These are phyloP conservation scores for Nigrograna mackinnonii DNA, from an alignment of 2,329 filamentous ascomycete genomes.

Conservation along the genomic window DNA sequence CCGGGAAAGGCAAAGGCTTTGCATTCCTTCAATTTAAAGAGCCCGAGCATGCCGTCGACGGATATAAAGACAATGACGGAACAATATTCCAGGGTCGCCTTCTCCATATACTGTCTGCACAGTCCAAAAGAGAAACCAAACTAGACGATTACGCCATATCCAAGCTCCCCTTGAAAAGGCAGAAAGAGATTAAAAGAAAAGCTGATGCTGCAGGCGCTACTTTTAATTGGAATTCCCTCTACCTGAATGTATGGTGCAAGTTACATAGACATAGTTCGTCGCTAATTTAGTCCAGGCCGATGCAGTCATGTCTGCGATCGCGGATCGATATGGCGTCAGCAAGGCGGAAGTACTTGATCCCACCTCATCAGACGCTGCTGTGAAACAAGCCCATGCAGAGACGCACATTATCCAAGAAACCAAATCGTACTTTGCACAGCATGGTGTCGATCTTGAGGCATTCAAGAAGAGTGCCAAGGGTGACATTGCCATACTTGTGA, in stretches of 20 bases:
- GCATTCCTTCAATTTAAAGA: slow-evolving; percentile 81
- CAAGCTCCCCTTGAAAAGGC: slow-evolving; percentile 91
- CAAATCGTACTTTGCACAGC: slow-evolving; percentile 83
- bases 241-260: slow-evolving; percentile 73
- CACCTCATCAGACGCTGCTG: slow-evolving; percentile 90
- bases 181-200: slow-evolving; percentile 86
- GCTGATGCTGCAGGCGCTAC: slow-evolving; percentile 74
- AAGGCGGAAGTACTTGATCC: slow-evolving; percentile 93
- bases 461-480: slow-evolving; percentile 86
- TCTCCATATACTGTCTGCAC: slow-evolving; percentile 84
- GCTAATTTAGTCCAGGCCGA: slow-evolving; percentile 56
- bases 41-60: slow-evolving; percentile 72
- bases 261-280: slow-evolving; percentile 7
- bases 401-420: slow-evolving; percentile 96
- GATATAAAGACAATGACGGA: slow-evolving; percentile 79
- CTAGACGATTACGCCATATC: slow-evolving; percentile 89
- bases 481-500: slow-evolving; percentile 85
- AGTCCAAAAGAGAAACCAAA: slow-evolving; percentile 77
- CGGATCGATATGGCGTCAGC: slow-evolving; percentile 81
- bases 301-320: slow-evolving; percentile 88
- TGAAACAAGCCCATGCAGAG: slow-evolving; percentile 96
- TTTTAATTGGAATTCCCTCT: slow-evolving; percentile 99
- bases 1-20: slow-evolving; percentile 83
- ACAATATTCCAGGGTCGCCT: slow-evolving; percentile 90
- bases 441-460: slow-evolving; percentile 88